phyloP scores from a whole-genome alignment of 169 alveolate species.

The Eimeria necatrix region DNA sequence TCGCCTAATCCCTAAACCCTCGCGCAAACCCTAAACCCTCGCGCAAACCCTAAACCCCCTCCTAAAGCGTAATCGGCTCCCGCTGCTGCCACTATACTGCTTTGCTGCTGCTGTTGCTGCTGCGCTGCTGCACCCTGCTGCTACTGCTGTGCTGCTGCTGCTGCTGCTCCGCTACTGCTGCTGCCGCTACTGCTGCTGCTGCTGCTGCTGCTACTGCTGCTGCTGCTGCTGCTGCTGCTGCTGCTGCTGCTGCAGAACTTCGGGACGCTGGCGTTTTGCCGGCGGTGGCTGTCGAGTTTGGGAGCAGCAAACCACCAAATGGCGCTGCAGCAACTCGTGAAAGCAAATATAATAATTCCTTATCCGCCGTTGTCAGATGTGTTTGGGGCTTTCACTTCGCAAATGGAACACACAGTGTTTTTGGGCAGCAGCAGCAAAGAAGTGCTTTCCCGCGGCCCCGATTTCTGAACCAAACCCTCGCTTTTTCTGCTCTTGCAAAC shows the following conservation, averaged over 20 bases:
- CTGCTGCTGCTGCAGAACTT: conserved; percentile 92
- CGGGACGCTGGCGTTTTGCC: conserved; percentile 99
- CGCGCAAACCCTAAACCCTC: no score
- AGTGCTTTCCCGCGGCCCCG: conserved; percentile 98
- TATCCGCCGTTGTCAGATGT: conserved; percentile 99
- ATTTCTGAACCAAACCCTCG: no score
- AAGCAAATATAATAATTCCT: conserved; percentile 97
- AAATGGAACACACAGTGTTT: conserved; percentile 99
- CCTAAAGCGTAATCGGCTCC: no score
- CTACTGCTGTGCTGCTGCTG: no score
- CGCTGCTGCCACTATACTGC: no score
- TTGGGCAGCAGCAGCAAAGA: conserved; percentile 99
- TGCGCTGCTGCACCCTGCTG: no score
- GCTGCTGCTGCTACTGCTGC: no score
- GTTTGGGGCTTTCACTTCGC: conserved; percentile 98
- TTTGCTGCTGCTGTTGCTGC: no score
- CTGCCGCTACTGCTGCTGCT: background rate
- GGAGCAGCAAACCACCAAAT: conserved; percentile 96
- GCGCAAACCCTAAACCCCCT: no score
- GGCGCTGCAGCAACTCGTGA: conserved; percentile 96
- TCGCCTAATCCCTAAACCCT: no score
- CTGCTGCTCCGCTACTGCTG: no score
- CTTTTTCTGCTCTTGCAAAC: no score
- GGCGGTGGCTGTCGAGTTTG: conserved; percentile 98
- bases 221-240: conserved; percentile 46